These are phyloP conservation scores for Suillus plorans DNA, from an alignment of 768 basidiomycete genomes.

Conservation along the genomic window DNA sequence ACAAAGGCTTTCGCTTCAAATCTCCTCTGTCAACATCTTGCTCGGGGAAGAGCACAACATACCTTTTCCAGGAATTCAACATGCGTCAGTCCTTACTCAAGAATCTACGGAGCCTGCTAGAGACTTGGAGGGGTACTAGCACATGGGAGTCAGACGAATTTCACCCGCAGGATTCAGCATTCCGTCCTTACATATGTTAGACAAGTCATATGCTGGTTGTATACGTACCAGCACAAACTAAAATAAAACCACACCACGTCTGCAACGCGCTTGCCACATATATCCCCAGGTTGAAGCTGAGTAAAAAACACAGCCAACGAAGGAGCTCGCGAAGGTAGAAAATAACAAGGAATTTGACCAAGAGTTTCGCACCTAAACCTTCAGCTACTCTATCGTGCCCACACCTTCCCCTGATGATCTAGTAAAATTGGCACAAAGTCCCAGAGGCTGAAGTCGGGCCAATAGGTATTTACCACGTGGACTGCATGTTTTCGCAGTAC, in stretches of 20 bases:
- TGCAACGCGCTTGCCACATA: too few species aligned
- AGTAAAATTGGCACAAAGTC: slow-evolving; percentile 88
- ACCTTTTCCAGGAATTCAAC: not conserved
- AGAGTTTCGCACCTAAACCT: slow-evolving; percentile 34
- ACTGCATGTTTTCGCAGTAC: slow-evolving; percentile 85
- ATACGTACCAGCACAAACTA: too few species aligned
- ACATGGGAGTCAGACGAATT: too few species aligned
- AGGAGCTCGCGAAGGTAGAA: not conserved
- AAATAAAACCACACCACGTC: too few species aligned
- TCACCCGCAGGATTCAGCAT: too few species aligned
- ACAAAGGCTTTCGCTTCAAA: not conserved
- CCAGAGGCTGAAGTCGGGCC: slow-evolving; percentile 90
- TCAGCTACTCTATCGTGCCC: slow-evolving; percentile 39
- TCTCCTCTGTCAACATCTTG: not conserved
- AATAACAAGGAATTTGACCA: not conserved
- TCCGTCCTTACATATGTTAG: too few species aligned
- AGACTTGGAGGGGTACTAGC: not conserved
- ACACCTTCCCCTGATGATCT: slow-evolving; percentile 72
- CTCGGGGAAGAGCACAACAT: not conserved
- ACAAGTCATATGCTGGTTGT: too few species aligned
- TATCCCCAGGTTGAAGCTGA: not conserved
- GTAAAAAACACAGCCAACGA: not conserved
- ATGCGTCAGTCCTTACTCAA: not conserved
- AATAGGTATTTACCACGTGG: slow-evolving; percentile 81
- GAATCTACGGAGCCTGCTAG: not conserved